Conservation (phyloP, 306 rosid species). For the Notholithocarpus densiflorus region DNA sequence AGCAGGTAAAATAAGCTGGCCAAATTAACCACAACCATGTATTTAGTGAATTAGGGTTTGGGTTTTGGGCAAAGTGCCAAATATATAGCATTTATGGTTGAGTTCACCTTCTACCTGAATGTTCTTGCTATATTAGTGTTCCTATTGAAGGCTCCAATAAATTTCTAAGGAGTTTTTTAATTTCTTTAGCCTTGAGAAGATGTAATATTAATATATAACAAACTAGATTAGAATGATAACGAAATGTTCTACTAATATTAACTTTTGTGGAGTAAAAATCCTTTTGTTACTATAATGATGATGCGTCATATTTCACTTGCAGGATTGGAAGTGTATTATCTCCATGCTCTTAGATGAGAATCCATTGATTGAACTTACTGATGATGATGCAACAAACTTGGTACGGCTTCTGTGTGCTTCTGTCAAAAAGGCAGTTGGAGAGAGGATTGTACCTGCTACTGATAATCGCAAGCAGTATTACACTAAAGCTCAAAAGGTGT, state of each 20-base stretch:
- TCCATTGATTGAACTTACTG: slow-evolving; percentile 68
- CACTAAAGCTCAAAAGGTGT: slow-evolving; percentile 89
- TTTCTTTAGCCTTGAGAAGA: background rate
- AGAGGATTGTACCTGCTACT: slow-evolving; percentile 82
- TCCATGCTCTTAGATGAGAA: slow-evolving; percentile 88
- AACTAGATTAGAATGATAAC: background rate
- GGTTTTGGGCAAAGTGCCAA: background rate
- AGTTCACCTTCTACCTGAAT: background rate
- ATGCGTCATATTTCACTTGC: slow-evolving; percentile 33
- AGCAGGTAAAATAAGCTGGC: too few relatives aligned
- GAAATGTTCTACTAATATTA: background rate
- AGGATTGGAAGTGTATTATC: slow-evolving; percentile 96
- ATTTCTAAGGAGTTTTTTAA: background rate
- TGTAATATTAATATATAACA: background rate
- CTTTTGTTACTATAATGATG: slow-evolving; percentile 23
- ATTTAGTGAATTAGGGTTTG: background rate
- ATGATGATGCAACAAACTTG: slow-evolving; percentile 86
- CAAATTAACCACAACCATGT: too few relatives aligned
- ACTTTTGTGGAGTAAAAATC: slow-evolving; percentile 15
- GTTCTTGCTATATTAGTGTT: background rate
- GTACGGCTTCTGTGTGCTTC: slow-evolving; percentile 92
- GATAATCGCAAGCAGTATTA: slow-evolving; percentile 79
- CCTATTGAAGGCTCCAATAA: background rate
- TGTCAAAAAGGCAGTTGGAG: slow-evolving; percentile 93
- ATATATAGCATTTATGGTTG: background rate